Evolutionary conservation across 1,284 basidiomycete species (phyloP), one percentile per base, ranked within the genome.

Genomic region (Boletus semigastroideus): DNA sequence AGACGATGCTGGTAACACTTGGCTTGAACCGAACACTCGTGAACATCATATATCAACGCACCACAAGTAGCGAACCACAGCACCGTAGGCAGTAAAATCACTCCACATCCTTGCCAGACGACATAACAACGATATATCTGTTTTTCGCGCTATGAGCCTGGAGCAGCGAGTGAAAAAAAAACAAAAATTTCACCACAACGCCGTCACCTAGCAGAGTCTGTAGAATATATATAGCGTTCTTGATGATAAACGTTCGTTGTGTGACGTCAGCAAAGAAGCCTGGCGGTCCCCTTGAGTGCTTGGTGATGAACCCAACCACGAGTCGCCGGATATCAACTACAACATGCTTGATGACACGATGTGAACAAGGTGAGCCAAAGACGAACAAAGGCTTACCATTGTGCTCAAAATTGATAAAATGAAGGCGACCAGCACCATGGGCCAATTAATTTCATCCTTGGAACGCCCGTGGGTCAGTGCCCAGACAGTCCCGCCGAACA

Each of bases 131-230:
- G 63, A 46, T 65, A 62, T 51, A 65, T 57, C 53, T 63, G 10
- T 33, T 31, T 30, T n/a, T 20, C 19, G 12, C 5, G 20, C 7
- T 12, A 28, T 63, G 45, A 47, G 42, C 11, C 13, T 17, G 16
- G 25, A 20, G 4, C 13, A 14, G 39, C 9, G 10, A 7, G 17
- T 4, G 6, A 28, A 16, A 9, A 36, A 34, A 36, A 19, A 36
- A 19, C 20, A 17, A 37, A 33, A 14, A 44, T 38, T 4, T 6
- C 13, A 63, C 59, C 46, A 58, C 42, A 33, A 68, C 54, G 2
- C 56, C 65, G 48, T 66, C 64, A 17, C 65, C 63, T 6, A 66
- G 43, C 16, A 67, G 20, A 0, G 65, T 68, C 33, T 66, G 64
- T 25, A 67, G 12, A 43, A 53, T 37, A 19, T 67, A 66, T 16